Evolutionary conservation across 495 filamentous ascomycete species (phyloP).

Genomic region (Aspergillus panamensis): DNA sequence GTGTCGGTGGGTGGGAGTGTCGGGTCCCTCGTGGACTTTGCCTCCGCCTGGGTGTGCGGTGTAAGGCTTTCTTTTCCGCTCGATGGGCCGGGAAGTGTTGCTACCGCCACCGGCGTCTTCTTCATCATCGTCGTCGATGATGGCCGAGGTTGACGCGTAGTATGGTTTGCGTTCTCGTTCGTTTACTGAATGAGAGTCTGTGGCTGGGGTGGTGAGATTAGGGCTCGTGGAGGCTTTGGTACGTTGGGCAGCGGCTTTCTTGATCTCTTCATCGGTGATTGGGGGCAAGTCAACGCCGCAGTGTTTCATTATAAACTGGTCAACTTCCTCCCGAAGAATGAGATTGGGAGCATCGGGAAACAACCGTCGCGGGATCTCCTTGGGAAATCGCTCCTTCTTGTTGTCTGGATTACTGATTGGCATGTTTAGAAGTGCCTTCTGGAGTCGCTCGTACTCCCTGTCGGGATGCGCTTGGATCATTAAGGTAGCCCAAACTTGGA

Average conservation of each 20-base stretch:
- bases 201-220: slow-evolving; percentile 11
- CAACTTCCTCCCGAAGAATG: slow-evolving; percentile 37
- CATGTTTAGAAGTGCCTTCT: slow-evolving; percentile 68
- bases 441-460: slow-evolving; percentile 69
- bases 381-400: slow-evolving; percentile 71
- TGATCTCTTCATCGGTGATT: slow-evolving; percentile 39
- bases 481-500: slow-evolving; percentile 70
- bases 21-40: slow-evolving; percentile 47
- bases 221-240: slow-evolving; percentile 23
- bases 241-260: slow-evolving; percentile 26
- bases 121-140: slow-evolving; percentile 49
- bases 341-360: slow-evolving; percentile 54
- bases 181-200: slow-evolving; percentile 32
- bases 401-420: slow-evolving; percentile 73
- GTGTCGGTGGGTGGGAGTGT: slow-evolving; percentile 20
- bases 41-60: slow-evolving; percentile 52
- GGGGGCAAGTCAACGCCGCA: slow-evolving; percentile 47
- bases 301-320: slow-evolving; percentile 45
- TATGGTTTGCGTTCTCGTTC: slow-evolving; percentile 55
- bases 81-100: slow-evolving; percentile 49
- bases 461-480: slow-evolving; percentile 76
- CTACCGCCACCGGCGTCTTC: slow-evolving; percentile 28
- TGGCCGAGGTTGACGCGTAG: slow-evolving; percentile 32
- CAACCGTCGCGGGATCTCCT: slow-evolving; percentile 69
- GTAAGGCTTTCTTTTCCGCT: slow-evolving; percentile 63